Conservation (phyloP, 805 yeast genomes). For the Lipomyces kockii region DNA sequence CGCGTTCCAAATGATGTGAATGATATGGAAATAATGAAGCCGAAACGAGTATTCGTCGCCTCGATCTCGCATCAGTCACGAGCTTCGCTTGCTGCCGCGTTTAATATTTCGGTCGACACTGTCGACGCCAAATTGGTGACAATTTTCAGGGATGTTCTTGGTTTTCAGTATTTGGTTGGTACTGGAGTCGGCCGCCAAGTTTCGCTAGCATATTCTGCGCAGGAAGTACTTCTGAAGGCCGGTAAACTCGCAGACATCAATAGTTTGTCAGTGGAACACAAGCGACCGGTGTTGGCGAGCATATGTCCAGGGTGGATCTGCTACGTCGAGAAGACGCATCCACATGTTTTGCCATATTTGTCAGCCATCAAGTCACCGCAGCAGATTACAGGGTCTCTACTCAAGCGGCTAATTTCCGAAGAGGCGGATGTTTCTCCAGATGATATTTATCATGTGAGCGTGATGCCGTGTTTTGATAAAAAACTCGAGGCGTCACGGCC, state of each 20-base stretch:
- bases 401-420: slow-evolving; percentile 58
- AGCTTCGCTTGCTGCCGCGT: slow-evolving; percentile 77
- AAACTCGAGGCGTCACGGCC: slow-evolving; percentile 92
- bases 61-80: slow-evolving; percentile 87
- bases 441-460: slow-evolving; percentile 73
- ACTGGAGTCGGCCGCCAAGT: slow-evolving; percentile 79
- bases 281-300: slow-evolving; percentile 64
- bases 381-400: slow-evolving; percentile 82
- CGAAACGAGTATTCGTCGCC: slow-evolving; percentile 57
- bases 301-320: slow-evolving; percentile 97
- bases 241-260: slow-evolving; percentile 8
- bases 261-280: slow-evolving; percentile 12
- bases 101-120: slow-evolving; percentile 54
- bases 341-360: slow-evolving; percentile 71
- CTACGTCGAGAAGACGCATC: slow-evolving; percentile 95
- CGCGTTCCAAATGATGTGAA: slow-evolving; percentile 3
- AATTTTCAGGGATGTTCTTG: slow-evolving; percentile 63
- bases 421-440: slow-evolving; percentile 44
- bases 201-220: slow-evolving; percentile 57
- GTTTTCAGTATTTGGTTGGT: slow-evolving; percentile 78
- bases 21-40: slow-evolving; percentile 42
- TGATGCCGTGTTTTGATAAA: slow-evolving; percentile 98
- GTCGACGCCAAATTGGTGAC: slow-evolving; percentile 66
- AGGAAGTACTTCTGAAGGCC: slow-evolving; percentile 43
- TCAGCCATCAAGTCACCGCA: slow-evolving; percentile 87